Base-by-base conservation (phyloP, 2,329 filamentous ascomycete genomes). In the Onygenales sp. region DNA sequence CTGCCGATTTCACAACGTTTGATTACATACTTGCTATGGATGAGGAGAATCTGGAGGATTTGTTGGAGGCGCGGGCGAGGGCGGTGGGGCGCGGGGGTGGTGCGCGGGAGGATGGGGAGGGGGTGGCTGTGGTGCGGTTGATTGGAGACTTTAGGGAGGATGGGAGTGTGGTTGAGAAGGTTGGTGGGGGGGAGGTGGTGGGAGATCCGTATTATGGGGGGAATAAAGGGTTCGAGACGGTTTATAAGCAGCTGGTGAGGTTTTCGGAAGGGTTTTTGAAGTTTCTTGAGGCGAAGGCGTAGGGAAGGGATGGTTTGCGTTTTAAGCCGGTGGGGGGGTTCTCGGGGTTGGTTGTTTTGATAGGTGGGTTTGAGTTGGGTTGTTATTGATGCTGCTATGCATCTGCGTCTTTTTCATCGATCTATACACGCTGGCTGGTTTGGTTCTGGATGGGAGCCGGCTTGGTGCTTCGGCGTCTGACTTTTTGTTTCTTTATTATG, bases 1-100 rank as follows among this genome's bases (percentile, higher is more conserved):
- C 76, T 1, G 78, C 79, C 50, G 93, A 98, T 70, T 94, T 97
- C 62, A 74, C 83, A 53, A 77, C 79, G 13, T 97, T 96, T 65
- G 89, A 97, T 70, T 97, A 95, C 71, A 84, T 98, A 56, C 84
- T 98, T 54, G 91, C 88, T 56, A 98, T 98, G 93, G 93, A 98
- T 67, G 77, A 81, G 48, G 81, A 83, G 45, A 97, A 97, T 67
- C 74, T 95, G 44, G 75, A 78, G 7, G 81, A 94, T 63, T 71
- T 95, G 54, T 68, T 83, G 62, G 76, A 37, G 27, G 21, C 14
- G 64, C 65, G 63, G 50, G 52, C 59, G 33, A 54, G 51, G 3
- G 56, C 56, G n/a, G 53, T 54, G 34, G 56, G 31, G 31, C 14
- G 32, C 8, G 48, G 60, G 48, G 57, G 60, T 13, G 58, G 56